Conservation (phyloP, 495 filamentous ascomycete genomes). For the Penicillium pulvis region DNA sequence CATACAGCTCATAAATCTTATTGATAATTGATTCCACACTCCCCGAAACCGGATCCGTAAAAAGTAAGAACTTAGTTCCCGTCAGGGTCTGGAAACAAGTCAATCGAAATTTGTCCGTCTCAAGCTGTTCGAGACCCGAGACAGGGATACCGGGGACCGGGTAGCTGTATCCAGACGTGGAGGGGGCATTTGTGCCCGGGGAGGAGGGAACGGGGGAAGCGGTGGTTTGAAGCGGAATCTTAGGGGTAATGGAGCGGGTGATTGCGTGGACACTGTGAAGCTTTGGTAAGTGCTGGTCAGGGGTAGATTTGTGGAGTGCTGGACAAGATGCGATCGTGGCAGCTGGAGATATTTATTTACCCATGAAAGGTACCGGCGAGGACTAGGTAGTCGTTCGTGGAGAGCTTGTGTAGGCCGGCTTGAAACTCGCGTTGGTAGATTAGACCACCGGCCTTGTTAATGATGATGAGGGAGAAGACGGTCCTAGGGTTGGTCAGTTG, state of each 20-base stretch:
- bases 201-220: constrained; percentile 35
- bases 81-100: constrained; percentile 95
- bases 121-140: constrained; percentile 84
- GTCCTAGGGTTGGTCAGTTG: constrained; percentile 60
- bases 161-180: constrained; percentile 33
- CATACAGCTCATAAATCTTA: constrained; percentile 91
- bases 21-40: constrained; percentile 81
- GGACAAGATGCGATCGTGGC: neutral
- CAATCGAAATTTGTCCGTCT: constrained; percentile 87
- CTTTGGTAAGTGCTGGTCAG: neutral
- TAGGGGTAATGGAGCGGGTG: constrained; percentile 74
- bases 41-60: constrained; percentile 88
- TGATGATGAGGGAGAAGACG: constrained; percentile 90
- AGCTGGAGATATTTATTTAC: constrained; percentile 40
- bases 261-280: constrained; percentile 79
- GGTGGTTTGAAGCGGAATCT: constrained; percentile 34
- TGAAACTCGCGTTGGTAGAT: constrained; percentile 95
- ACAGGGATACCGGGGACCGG: constrained; percentile 52
- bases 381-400: constrained; percentile 91
- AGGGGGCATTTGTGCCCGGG: constrained; percentile 24
- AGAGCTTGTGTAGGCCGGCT: constrained; percentile 78
- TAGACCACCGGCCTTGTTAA: constrained; percentile 96
- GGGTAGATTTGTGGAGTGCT: neutral
- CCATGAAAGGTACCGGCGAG: constrained; percentile 99
- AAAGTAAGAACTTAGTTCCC: constrained; percentile 92